Conservation (phyloP, 2,329 filamentous ascomycete genomes). For the Sphaceloma murrayae region DNA sequence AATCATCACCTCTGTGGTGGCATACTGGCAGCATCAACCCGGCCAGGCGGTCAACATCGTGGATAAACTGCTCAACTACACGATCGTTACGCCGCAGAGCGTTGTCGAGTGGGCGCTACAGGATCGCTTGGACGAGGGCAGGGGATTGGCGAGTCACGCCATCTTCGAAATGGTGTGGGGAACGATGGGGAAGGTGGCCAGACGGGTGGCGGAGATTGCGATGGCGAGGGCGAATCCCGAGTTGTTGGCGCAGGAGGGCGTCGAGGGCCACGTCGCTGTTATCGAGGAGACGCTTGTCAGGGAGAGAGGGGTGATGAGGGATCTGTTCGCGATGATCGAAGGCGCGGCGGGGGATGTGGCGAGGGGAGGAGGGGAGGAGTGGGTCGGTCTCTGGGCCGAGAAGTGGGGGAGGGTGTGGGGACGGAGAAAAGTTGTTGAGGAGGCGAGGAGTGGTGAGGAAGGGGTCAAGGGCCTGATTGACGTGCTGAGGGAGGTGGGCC, state of each 20-base stretch:
- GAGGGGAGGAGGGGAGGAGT: slow-evolving; percentile 58
- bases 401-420: slow-evolving; percentile 81
- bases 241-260: slow-evolving; percentile 28
- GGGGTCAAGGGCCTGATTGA: slow-evolving; percentile 40
- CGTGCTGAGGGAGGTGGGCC: slow-evolving; percentile 20
- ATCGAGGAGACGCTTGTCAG: slow-evolving; percentile 57
- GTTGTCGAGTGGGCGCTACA: slow-evolving; percentile 86
- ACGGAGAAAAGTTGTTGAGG: slow-evolving; percentile 75
- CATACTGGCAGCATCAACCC: slow-evolving; percentile 88
- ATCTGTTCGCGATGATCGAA: slow-evolving; percentile 72
- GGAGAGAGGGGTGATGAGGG: slow-evolving; percentile 65
- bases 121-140: slow-evolving; percentile 45
- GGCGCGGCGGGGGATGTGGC: slow-evolving; percentile 67
- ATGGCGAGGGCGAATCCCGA: slow-evolving; percentile 47
- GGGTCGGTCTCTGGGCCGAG: slow-evolving; percentile 70
- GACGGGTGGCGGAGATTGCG: slow-evolving; percentile 72
- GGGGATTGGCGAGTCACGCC: slow-evolving; percentile 60
- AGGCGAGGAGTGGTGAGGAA: slow-evolving; percentile 54
- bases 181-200: slow-evolving; percentile 83
- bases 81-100: slow-evolving; percentile 73
- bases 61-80: slow-evolving; percentile 96
- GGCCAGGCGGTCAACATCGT: slow-evolving; percentile 87
- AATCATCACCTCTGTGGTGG: slow-evolving; percentile 81
- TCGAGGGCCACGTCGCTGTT: slow-evolving; percentile 46
- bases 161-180: slow-evolving; percentile 84